Base-by-base conservation (phyloP, 139 green algal genomes). In the Coelastrella sp. region DNA sequence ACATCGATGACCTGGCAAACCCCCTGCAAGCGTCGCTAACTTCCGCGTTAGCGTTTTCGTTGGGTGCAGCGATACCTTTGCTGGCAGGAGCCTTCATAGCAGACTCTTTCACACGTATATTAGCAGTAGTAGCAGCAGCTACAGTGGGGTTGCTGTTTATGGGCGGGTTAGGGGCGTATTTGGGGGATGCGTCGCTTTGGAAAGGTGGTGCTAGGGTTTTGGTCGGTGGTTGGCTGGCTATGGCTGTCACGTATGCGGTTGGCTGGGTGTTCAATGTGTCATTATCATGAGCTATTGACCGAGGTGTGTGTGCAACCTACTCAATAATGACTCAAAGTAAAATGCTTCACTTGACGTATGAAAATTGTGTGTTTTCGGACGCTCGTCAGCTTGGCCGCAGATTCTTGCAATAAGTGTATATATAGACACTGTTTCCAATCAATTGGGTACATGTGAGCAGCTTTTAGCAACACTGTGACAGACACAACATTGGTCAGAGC, bases 1-100 rank as follows among this genome's bases (percentile, higher is more conserved):
- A 99, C 89, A 83, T 99, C 5, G 97, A 99, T 84, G 94, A 98
- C 22, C 91, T 98, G 56, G 93, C 96, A 22, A 98, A 97, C n/a
- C 80, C 80, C 19, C 13, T 71, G 61, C 95, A 96, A 86, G 96
- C 96, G 7, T 92, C 94, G 6, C 22, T 95, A 0, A 91, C 94
- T 14, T 97, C 94, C 3, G 92, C 94, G 7, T 22, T 93, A 14
- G 95, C 93, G 61, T 97, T 98, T 87, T 87, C 85, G 8, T 16
- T 94, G 7, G 96, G 96, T 3, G 96, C 91, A n/a, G 81, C 83
- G 4, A 90, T 98, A 57, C 97, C 85, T 14, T 57, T 90, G 73
- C 64, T 90, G 2, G 88, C 89, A 54, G 92, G 92, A 4, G 89
- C 93, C 5, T 98, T 97, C 85, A 92, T 99, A 14, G 16, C 32